Percentiles rank a stretch among this genome's conserved stretches.
phyloP scores from a whole-genome alignment of 352 stramenopile genomes.

The Pythium utonaiense region DNA sequence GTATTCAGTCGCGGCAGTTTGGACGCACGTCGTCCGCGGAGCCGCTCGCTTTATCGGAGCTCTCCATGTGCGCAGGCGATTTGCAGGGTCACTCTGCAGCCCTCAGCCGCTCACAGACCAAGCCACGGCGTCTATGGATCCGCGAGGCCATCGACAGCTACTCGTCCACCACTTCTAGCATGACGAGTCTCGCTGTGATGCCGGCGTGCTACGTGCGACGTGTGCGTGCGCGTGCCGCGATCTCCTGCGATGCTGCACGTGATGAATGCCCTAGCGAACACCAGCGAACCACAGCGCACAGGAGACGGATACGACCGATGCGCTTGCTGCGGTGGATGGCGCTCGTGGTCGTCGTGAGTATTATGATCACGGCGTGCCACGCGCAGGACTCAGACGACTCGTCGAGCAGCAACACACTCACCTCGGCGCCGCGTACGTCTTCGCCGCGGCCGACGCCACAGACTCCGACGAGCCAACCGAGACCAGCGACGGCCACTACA shows the following conservation, averaged over 20 bases:
- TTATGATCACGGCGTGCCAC: slow-evolving; percentile 3
- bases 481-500: background rate
- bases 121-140: background rate
- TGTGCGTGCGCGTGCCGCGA: background rate
- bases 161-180: background rate
- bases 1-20: no score
- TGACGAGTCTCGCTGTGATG: background rate
- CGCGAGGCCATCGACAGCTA: background rate
- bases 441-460: background rate
- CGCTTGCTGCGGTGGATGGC: slow-evolving; percentile 2
- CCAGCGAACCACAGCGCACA: background rate
- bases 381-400: slow-evolving; percentile 3
- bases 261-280: background rate
- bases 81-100: background rate
- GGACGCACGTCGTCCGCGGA: no score
- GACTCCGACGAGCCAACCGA: background rate
- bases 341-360: background rate
- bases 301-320: background rate
- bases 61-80: background rate
- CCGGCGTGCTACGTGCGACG: background rate
- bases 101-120: background rate
- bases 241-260: background rate
- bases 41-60: no score
- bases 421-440: background rate
- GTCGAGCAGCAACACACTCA: background rate